Evolutionary conservation across 2,329 filamentous ascomycete species (phyloP).

Genomic region (Beauveria asiatica): DNA sequence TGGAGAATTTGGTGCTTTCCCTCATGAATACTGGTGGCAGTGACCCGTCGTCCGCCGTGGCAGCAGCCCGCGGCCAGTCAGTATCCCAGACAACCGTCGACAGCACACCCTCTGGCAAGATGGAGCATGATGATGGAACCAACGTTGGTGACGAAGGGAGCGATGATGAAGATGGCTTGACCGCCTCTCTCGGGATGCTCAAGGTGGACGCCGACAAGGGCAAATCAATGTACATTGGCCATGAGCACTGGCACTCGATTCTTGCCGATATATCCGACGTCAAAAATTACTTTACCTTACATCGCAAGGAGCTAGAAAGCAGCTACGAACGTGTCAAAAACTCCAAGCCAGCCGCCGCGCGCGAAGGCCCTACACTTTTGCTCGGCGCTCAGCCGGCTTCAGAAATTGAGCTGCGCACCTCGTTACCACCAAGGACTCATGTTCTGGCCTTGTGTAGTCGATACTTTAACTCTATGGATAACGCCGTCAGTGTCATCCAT

Average conservation of each 20-base stretch:
- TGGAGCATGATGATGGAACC: conserved; percentile 50
- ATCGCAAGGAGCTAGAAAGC: conserved; percentile 82
- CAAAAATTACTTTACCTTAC: conserved; percentile 75
- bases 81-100: conserved; percentile 31
- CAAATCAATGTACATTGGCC: conserved; percentile 73
- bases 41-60: conserved; percentile 33
- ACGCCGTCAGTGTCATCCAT: conserved; percentile 66
- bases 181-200: conserved; percentile 69
- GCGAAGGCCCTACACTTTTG: conserved; percentile 66
- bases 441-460: conserved; percentile 79
- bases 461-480: conserved; percentile 79
- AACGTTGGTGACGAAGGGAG: conserved; percentile 51
- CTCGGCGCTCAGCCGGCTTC: conserved; percentile 66
- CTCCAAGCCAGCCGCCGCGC: conserved; percentile 51
- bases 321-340: conserved; percentile 69
- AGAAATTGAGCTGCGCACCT: conserved; percentile 67
- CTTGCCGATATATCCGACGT: conserved; percentile 83
- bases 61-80: conserved; percentile 25
- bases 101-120: conserved; percentile 36
- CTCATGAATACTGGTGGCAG: conserved; percentile 79
- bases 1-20: conserved; percentile 85
- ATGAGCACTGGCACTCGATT: conserved; percentile 76
- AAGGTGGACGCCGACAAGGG: conserved; percentile 71
- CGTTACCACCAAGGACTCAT: conserved; percentile 70
- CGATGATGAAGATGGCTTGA: conserved; percentile 59